These are phyloP conservation scores for Remersonia thermophila DNA, from an alignment of 2,329 filamentous ascomycete genomes.

Conservation along the genomic window DNA sequence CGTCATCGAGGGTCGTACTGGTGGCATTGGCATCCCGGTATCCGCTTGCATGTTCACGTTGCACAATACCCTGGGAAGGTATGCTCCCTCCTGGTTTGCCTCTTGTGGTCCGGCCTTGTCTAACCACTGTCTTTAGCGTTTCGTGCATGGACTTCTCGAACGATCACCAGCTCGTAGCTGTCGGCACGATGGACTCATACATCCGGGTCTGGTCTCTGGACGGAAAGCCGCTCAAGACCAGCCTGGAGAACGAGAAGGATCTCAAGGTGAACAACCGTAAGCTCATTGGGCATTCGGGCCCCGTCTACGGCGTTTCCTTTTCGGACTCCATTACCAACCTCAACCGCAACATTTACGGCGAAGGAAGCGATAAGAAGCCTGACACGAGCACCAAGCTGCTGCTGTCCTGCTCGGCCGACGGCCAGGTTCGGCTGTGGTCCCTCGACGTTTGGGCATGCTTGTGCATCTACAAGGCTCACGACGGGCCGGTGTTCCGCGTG, in stretches of 20 bases:
- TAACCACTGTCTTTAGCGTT: constrained; percentile 39
- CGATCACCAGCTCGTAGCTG: constrained; percentile 75
- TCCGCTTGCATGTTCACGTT: constrained; percentile 98
- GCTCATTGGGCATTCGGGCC: constrained; percentile 79
- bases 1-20: constrained; percentile 71
- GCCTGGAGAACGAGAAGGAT: constrained; percentile 45
- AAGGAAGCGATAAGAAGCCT: constrained; percentile 28
- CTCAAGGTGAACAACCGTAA: constrained; percentile 51
- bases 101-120: background rate
- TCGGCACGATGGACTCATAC: constrained; percentile 85
- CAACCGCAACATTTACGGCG: constrained; percentile 38
- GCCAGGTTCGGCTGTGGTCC: constrained; percentile 84
- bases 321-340: constrained; percentile 53
- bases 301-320: constrained; percentile 83
- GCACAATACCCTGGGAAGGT: constrained; percentile 90
- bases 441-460: constrained; percentile 85
- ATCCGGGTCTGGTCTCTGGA: constrained; percentile 90
- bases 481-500: constrained; percentile 78
- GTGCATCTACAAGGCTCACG: constrained; percentile 87
- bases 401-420: constrained; percentile 77
- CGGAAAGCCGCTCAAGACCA: constrained; percentile 64
- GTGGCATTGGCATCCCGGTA: constrained; percentile 69
- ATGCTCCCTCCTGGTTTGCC: constrained; percentile 23
- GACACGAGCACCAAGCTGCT: constrained; percentile 59
- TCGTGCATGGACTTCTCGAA: constrained; percentile 95